phyloP scores from a whole-genome alignment of 257 asterid genomes.

The Asclepias syriaca region DNA sequence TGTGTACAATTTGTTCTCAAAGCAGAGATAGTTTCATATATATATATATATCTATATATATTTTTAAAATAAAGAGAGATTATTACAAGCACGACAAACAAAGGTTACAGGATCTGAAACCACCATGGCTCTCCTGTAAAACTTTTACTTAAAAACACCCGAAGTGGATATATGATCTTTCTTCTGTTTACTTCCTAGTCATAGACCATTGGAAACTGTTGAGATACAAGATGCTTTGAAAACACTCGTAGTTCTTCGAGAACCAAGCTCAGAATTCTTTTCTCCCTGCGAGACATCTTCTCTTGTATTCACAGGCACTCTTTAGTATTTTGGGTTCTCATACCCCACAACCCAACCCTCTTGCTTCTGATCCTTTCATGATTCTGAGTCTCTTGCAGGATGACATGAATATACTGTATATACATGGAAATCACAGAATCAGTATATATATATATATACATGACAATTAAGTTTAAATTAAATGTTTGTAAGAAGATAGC shows the following conservation, averaged over 20 bases:
- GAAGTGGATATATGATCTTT: slow-evolving; percentile 19
- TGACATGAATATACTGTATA: slow-evolving; percentile 68
- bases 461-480: no score
- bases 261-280: slow-evolving; percentile 49
- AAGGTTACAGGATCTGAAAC: slow-evolving; percentile 39
- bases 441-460: slow-evolving; percentile 7
- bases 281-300: slow-evolving; percentile 24
- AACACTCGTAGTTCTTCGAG: slow-evolving; percentile 29
- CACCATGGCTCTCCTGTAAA: slow-evolving; percentile 37
- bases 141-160: slow-evolving; percentile 19
- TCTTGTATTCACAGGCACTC: slow-evolving; percentile 6
- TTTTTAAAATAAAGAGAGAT: slow-evolving; percentile 9
- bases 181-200: slow-evolving; percentile 25
- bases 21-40: slow-evolving; percentile 23
- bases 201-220: slow-evolving; percentile 28
- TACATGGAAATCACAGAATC: slow-evolving; percentile 9
- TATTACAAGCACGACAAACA: slow-evolving; percentile 32
- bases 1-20: slow-evolving; percentile 10
- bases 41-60: not conserved
- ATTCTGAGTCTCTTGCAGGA: slow-evolving; percentile 78
- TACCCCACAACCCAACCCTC: slow-evolving; percentile 54
- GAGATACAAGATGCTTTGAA: slow-evolving; percentile 29
- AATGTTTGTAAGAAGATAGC: not conserved
- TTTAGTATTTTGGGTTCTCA: slow-evolving; percentile 20
- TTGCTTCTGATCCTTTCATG: slow-evolving; percentile 74